Conservation (phyloP, 2,329 filamentous ascomycete species). For the Ophiocordyceps robertsii region DNA sequence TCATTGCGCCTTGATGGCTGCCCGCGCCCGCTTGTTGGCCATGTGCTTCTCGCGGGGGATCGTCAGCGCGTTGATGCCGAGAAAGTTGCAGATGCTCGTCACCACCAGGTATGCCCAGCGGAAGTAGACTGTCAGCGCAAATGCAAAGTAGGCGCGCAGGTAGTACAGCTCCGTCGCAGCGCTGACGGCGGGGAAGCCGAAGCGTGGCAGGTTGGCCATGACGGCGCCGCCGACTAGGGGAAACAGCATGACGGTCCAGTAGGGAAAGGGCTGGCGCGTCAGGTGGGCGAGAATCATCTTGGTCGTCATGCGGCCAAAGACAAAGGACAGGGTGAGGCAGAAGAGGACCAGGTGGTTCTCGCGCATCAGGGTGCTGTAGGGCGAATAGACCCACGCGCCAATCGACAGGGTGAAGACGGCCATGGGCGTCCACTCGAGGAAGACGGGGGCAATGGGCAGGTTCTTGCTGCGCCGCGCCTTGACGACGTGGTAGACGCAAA, state of each 20-base stretch:
- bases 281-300: conserved; percentile 98
- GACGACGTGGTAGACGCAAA: conserved; percentile 78
- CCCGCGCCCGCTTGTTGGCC: conserved; percentile 33
- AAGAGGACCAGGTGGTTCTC: conserved; percentile 87
- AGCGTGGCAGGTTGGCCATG: conserved; percentile 65
- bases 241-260: conserved; percentile 84
- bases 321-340: conserved; percentile 88
- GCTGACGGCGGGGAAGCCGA: conserved; percentile 57
- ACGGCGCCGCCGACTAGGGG: conserved; percentile 78
- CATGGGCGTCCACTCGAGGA: conserved; percentile 92
- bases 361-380: conserved; percentile 65
- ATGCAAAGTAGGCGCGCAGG: conserved; percentile 70
- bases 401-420: conserved; percentile 63
- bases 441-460: conserved; percentile 66
- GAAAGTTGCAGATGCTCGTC: conserved; percentile 76
- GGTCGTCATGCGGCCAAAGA: conserved; percentile 95
- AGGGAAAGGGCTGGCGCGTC: conserved; percentile 85
- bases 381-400: conserved; percentile 77
- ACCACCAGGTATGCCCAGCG: conserved; percentile 89
- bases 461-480: conserved; percentile 58
- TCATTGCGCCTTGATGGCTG: conserved; percentile 15
- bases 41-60: conserved; percentile 54
- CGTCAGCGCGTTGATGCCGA: conserved; percentile 90
- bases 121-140: conserved; percentile 76
- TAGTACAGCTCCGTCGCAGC: conserved; percentile 62